These are phyloP conservation scores for Entonaema liquescens DNA, from an alignment of 495 filamentous ascomycete genomes.

Conservation along the genomic window DNA sequence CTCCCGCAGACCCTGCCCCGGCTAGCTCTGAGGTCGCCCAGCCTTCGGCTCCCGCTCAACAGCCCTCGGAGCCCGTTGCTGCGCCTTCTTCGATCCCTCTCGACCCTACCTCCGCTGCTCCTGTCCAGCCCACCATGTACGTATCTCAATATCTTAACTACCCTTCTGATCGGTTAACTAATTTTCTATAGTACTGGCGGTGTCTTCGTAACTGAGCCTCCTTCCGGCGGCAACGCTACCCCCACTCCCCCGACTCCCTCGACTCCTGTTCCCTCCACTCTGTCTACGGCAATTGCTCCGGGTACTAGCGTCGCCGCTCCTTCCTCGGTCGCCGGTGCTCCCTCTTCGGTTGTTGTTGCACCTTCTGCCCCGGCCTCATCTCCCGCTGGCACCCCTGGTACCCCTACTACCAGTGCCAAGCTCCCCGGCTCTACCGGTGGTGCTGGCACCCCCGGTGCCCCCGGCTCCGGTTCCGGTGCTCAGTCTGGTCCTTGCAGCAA, in stretches of 20 bases:
- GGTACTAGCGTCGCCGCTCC: slow-evolving; percentile 37
- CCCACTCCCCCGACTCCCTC: neutral
- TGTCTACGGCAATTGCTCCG: slow-evolving; percentile 35
- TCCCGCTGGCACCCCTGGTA: slow-evolving; percentile 16
- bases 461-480: slow-evolving; percentile 24
- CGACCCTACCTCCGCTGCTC: slow-evolving; percentile 1
- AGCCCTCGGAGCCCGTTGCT: no score
- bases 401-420: slow-evolving; percentile 35
- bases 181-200: slow-evolving; percentile 43
- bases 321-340: slow-evolving; percentile 34
- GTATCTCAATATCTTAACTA: slow-evolving; percentile 22
- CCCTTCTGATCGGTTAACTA: slow-evolving; percentile 28
- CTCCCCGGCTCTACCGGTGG: slow-evolving; percentile 26
- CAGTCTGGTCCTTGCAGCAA: slow-evolving; percentile 54
- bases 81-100: neutral
- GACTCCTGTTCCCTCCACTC: slow-evolving; percentile 27
- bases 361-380: slow-evolving; percentile 24
- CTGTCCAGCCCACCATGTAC: slow-evolving; percentile 20
- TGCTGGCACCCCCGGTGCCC: neutral
- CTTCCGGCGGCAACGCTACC: slow-evolving; percentile 18
- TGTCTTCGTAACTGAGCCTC: slow-evolving; percentile 46
- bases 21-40: neutral
- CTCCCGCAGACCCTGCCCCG: slow-evolving; percentile 9
- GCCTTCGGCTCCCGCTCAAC: slow-evolving; percentile 3
- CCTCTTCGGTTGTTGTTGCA: slow-evolving; percentile 28